These are phyloP conservation scores for Letharia columbiana DNA, from an alignment of 495 filamentous ascomycete genomes.

Conservation along the genomic window DNA sequence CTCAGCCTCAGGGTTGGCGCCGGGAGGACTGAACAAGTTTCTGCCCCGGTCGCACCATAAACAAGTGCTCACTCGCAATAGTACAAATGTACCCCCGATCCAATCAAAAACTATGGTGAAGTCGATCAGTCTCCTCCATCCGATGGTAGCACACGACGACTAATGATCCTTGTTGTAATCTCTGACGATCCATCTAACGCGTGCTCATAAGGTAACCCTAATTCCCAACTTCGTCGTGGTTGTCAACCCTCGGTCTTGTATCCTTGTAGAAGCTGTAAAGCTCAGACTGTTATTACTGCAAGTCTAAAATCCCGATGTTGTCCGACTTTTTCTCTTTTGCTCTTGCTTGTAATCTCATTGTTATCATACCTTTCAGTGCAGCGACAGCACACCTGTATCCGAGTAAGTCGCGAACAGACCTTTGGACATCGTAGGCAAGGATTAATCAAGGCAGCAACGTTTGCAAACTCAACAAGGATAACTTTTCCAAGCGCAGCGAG, in stretches of 20 bases:
- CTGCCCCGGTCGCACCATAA: neutral
- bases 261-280: neutral
- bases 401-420: constrained; percentile 2
- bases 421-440: neutral
- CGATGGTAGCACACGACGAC: neutral
- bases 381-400: neutral
- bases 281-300: neutral
- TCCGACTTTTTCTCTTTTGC: neutral
- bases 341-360: neutral
- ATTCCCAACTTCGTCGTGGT: neutral
- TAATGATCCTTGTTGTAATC: neutral
- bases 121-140: neutral
- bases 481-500: neutral
- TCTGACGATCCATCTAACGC: neutral
- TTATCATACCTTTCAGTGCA: neutral
- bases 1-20: neutral
- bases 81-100: neutral
- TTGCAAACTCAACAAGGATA: constrained; percentile 6
- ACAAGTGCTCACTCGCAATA: neutral
- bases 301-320: neutral
- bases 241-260: neutral
- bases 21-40: neutral
- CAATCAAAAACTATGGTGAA: neutral
- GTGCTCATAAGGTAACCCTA: neutral
- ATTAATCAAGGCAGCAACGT: neutral